These are phyloP conservation scores for Xylariaceae sp. DNA, from an alignment of 2,329 filamentous ascomycete species.

Conservation along the genomic window DNA sequence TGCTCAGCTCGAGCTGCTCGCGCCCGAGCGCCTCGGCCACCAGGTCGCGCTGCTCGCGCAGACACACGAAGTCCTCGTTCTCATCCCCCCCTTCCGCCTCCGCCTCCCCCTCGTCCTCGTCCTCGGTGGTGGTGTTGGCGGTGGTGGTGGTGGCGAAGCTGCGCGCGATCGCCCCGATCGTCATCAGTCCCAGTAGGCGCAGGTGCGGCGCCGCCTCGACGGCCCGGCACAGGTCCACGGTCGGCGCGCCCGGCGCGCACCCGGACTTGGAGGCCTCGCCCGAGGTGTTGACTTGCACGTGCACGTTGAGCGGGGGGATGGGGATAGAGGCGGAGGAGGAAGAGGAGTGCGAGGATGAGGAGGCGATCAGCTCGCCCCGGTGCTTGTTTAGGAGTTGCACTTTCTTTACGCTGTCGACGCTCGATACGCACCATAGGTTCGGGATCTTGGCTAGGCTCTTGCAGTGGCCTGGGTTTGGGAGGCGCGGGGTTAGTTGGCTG, in stretches of 20 bases:
- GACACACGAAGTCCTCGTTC: slow-evolving; percentile 82
- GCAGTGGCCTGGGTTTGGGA: slow-evolving; percentile 73
- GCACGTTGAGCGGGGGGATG: slow-evolving; percentile 63
- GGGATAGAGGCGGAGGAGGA: slow-evolving; percentile 32
- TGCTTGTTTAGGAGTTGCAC: slow-evolving; percentile 79
- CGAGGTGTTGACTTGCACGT: slow-evolving; percentile 95
- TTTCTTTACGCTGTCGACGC: slow-evolving; percentile 87
- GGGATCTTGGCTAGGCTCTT: slow-evolving; percentile 82
- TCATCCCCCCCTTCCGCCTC: too few species aligned
- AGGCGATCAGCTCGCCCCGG: slow-evolving; percentile 60
- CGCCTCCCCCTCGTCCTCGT: too few species aligned
- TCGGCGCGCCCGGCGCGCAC: slow-evolving; percentile 66
- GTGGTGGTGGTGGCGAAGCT: slow-evolving; percentile 70
- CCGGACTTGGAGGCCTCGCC: slow-evolving; percentile 87
- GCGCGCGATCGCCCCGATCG: slow-evolving; percentile 90
- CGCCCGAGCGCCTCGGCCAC: slow-evolving; percentile 61
- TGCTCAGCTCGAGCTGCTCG: slow-evolving; percentile 79
- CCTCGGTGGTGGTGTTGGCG: too few species aligned
- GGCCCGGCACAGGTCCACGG: slow-evolving; percentile 67
- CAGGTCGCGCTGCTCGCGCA: slow-evolving; percentile 71
- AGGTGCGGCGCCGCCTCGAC: slow-evolving; percentile 71
- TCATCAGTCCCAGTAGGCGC: slow-evolving; percentile 85
- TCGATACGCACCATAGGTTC: slow-evolving; percentile 90
- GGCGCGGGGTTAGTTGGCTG: too few species aligned
- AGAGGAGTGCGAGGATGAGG: slow-evolving; percentile 35